Base-by-base conservation (phyloP, 1,284 basidiomycete species). In the Cryptococcus sp. region DNA sequence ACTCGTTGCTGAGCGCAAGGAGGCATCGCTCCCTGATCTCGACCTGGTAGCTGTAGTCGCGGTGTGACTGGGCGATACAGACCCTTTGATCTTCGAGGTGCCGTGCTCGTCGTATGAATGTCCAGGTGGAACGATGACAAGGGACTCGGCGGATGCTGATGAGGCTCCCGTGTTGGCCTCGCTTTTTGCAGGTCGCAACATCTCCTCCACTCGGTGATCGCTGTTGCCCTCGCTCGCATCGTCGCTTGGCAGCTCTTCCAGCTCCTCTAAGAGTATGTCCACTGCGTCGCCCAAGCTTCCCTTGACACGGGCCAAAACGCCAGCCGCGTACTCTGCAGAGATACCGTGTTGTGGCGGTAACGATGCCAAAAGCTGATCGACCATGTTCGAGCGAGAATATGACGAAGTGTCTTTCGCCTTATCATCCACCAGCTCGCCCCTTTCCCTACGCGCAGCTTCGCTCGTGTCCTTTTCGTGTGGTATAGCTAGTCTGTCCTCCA, bases 181-280 rank as follows among this genome's bases (percentile, higher is more conserved):
- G n/a, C 22, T 45, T 3, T 47, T 41, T 13, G 49, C 52, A 25
- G 52, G 52, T 15, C 46, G 49, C 10, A 62, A 50, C 51, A 62
- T 59, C 22, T 56, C 54, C 30, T 62, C 61, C 17, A 62, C 61
- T 10, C 55, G 48, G 39, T 56, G 57, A 49, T 62, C 58, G 35
- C 52, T 55, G 1, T 55, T 59, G n/a, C 47, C 47, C 43, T 59
- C 58, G 35, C 55, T 54, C 6, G 16, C 50, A 22, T 25, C 30
- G 16, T 68, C 69, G 23, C 43, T n/a, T 10, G n/a, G n/a, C n/a
- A n/a, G n/a, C 10, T 52, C 46, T 17, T 66, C 61, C 20, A 72
- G 49, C 30, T 73, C 68, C 50, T 76, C 71, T 17, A 75, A 58
- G 2, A 76, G 58, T 45, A 73, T 70, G 60, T 75, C 72, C 43